phyloP scores from a whole-genome alignment of 169 alveolate genomes.

The Theileria annulata region DNA sequence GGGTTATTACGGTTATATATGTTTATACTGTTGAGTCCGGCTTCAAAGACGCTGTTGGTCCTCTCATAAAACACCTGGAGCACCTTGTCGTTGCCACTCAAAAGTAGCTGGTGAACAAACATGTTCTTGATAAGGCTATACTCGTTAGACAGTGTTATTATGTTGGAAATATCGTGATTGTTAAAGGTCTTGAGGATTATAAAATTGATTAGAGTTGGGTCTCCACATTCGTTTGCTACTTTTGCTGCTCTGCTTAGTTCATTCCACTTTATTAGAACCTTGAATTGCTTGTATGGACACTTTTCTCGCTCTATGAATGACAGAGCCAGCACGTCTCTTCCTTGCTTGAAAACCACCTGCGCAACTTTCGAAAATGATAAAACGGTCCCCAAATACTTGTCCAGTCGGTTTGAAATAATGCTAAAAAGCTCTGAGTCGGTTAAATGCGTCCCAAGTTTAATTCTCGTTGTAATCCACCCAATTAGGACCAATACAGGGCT shows the following conservation, averaged over 20 bases:
- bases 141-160: slow-evolving; percentile 25
- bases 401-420: slow-evolving; percentile 23
- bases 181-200: slow-evolving; percentile 21
- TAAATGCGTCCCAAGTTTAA: slow-evolving; percentile 48
- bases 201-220: slow-evolving; percentile 37
- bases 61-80: slow-evolving; percentile 50
- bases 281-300: slow-evolving; percentile 25
- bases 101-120: slow-evolving; percentile 37
- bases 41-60: slow-evolving; percentile 36
- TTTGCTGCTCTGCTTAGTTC: slow-evolving; percentile 42
- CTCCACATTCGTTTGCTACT: slow-evolving; percentile 45
- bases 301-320: slow-evolving; percentile 37
- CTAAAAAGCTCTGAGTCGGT: slow-evolving; percentile 49
- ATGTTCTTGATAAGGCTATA: slow-evolving; percentile 41
- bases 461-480: slow-evolving; percentile 51
- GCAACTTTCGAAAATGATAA: slow-evolving; percentile 54
- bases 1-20: slow-evolving; percentile 9
- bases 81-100: slow-evolving; percentile 15
- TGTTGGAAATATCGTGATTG: slow-evolving; percentile 15
- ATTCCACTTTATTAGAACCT: slow-evolving; percentile 37
- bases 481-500: slow-evolving; percentile 26
- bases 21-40: slow-evolving; percentile 45
- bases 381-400: slow-evolving; percentile 46
- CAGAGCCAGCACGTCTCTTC: slow-evolving; percentile 41
- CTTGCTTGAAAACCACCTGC: slow-evolving; percentile 20